phyloP scores from a whole-genome alignment of 148 eudicot species.

The Vaccinium macrocarpon region DNA sequence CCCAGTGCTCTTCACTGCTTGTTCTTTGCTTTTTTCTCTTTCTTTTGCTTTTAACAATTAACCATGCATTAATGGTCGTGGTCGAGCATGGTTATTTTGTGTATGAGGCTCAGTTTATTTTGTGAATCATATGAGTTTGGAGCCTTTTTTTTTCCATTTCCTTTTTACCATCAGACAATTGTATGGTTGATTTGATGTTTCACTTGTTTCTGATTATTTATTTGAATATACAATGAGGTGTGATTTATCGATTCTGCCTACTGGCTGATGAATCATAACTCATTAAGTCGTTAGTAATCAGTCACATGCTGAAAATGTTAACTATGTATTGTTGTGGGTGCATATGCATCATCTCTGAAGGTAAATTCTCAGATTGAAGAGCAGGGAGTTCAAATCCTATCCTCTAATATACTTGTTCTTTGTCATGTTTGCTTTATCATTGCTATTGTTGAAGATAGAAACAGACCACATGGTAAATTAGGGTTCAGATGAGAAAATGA shows the following conservation, averaged over 20 bases:
- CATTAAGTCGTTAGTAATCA: not conserved
- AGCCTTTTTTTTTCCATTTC: not conserved
- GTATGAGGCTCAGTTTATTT: not conserved
- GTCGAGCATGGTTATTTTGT: not conserved
- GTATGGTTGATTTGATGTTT: not conserved
- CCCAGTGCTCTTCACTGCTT: conserved; percentile 3
- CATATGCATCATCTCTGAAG: not conserved
- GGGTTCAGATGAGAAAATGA: not conserved
- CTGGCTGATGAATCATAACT: not conserved
- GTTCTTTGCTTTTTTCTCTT: not conserved
- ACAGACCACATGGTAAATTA: not conserved
- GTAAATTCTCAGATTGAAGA: not conserved
- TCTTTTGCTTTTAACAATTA: not conserved
- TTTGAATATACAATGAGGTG: not conserved
- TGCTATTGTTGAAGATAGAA: not conserved
- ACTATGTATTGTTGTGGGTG: not conserved
- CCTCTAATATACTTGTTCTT: not conserved
- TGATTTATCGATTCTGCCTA: not conserved
- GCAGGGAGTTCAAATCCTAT: not conserved
- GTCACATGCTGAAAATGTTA: not conserved
- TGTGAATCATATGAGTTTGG: not conserved
- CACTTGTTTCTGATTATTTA: no score
- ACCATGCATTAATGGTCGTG: not conserved
- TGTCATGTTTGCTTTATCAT: not conserved
- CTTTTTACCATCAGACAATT: no score